Percentiles rank a stretch among this genome's conserved stretches.
Conservation (phyloP, 768 basidiomycete species). For the Boletus sensibilis region DNA sequence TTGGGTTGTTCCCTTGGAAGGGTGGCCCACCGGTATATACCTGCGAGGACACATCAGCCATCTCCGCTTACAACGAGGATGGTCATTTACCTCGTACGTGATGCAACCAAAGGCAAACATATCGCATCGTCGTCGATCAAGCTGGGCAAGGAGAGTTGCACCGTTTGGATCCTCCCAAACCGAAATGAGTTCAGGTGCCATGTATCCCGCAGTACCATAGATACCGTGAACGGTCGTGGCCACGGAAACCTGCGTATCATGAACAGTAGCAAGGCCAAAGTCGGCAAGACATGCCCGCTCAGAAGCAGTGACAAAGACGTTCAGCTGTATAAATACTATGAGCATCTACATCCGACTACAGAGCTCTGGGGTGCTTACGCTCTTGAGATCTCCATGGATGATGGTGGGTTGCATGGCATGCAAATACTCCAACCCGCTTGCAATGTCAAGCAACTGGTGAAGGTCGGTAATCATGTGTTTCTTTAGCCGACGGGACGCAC, state of each 20-base stretch:
- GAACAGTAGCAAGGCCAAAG: slow-evolving; percentile 27
- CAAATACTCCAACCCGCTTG: slow-evolving; percentile 38
- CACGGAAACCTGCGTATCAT: slow-evolving; percentile 17
- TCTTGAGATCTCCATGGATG: slow-evolving; percentile 44
- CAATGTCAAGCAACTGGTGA: slow-evolving; percentile 38
- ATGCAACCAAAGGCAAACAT: slow-evolving; percentile 37
- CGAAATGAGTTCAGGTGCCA: slow-evolving; percentile 29
- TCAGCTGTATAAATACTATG: slow-evolving; percentile 17
- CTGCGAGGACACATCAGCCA: slow-evolving; percentile 12
- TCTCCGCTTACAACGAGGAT: not conserved
- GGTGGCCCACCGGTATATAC: slow-evolving; percentile 30
- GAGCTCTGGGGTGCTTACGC: slow-evolving; percentile 28
- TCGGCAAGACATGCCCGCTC: slow-evolving; percentile 33
- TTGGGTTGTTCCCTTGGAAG: slow-evolving; percentile 20
- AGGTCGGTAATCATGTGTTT: not conserved
- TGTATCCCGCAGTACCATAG: slow-evolving; percentile 26
- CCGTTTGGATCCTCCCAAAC: slow-evolving; percentile 7
- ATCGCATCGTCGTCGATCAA: slow-evolving; percentile 32
- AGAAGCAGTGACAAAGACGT: slow-evolving; percentile 29
- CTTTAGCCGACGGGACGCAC: slow-evolving; percentile 21
- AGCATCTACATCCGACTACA: not conserved
- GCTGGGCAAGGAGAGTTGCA: slow-evolving; percentile 6
- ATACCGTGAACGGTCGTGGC: slow-evolving; percentile 15
- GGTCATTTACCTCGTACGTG: slow-evolving; percentile 32
- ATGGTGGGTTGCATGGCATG: slow-evolving; percentile 41